These are phyloP conservation scores for Artomyces pyxidatus DNA, from an alignment of 768 basidiomycete genomes.

Conservation along the genomic window DNA sequence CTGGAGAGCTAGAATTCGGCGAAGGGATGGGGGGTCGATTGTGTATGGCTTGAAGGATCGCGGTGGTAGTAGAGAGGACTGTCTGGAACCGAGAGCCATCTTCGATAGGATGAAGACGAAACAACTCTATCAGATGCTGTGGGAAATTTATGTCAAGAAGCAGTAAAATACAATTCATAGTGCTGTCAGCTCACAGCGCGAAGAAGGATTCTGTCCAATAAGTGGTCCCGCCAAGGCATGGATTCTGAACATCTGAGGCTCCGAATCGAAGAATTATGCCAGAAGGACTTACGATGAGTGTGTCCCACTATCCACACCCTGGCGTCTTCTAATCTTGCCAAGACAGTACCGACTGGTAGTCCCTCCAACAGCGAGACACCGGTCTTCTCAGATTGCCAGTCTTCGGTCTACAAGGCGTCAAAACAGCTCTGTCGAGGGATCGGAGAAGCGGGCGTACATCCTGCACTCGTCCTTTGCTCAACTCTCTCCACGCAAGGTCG, in stretches of 20 bases:
- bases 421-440: slow-evolving; percentile 14
- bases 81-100: slow-evolving; percentile 28
- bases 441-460: slow-evolving; percentile 49
- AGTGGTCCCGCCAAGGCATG: slow-evolving; percentile 6
- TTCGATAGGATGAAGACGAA: slow-evolving; percentile 34
- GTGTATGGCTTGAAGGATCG: slow-evolving; percentile 34
- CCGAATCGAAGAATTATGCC: neutral
- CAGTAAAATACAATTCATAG: neutral
- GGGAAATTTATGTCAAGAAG: neutral
- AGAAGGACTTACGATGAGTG: slow-evolving; percentile 6
- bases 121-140: slow-evolving; percentile 43
- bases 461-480: slow-evolving; percentile 63
- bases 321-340: slow-evolving; percentile 52
- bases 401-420: slow-evolving; percentile 52
- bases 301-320: slow-evolving; percentile 43
- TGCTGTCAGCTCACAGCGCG: slow-evolving; percentile 5
- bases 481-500: slow-evolving; percentile 74
- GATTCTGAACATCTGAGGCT: slow-evolving; percentile 10
- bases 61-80: slow-evolving; percentile 33
- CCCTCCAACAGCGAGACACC: slow-evolving; percentile 70
- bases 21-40: slow-evolving; percentile 26
- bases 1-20: slow-evolving; percentile 37
- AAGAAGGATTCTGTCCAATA: slow-evolving; percentile 14
- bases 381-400: slow-evolving; percentile 87
- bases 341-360: slow-evolving; percentile 42